phyloP scores from a whole-genome alignment of 2,329 filamentous ascomycete species.

The Neopestalotiopsis sp. region DNA sequence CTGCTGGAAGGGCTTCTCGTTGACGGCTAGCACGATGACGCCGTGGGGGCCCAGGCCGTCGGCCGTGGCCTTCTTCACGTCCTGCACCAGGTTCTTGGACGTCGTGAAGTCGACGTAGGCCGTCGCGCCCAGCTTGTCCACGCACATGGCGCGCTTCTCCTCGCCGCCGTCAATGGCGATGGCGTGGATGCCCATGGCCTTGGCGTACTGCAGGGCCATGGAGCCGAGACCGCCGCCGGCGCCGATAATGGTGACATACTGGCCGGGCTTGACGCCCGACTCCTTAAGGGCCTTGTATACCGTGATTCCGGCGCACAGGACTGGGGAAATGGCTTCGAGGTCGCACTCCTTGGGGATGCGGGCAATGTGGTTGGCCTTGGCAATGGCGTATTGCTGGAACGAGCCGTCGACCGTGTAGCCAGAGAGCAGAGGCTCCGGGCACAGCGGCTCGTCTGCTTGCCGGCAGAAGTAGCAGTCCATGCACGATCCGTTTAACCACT shows the following conservation, averaged over 20 bases:
- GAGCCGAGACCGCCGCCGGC: constrained; percentile 80
- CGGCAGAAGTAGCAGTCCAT: constrained; percentile 84
- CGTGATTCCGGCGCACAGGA: constrained; percentile 85
- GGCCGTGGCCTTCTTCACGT: constrained; percentile 80
- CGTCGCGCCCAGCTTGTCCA: constrained; percentile 71
- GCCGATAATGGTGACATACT: constrained; percentile 84
- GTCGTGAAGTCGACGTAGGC: constrained; percentile 81
- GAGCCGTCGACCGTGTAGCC: constrained; percentile 93
- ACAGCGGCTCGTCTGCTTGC: constrained; percentile 81
- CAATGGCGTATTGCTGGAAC: constrained; percentile 92
- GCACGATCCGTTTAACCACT: constrained; percentile 92
- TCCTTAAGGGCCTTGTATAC: constrained; percentile 94
- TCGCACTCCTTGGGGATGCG: constrained; percentile 78
- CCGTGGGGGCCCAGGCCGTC: constrained; percentile 87
- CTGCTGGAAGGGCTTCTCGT: constrained; percentile 95
- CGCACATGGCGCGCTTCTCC: constrained; percentile 77
- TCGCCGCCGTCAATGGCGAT: constrained; percentile 85
- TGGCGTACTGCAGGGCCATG: constrained; percentile 84
- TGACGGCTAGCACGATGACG: constrained; percentile 83
- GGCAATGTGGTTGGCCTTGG: constrained; percentile 84
- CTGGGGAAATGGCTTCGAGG: constrained; percentile 78
- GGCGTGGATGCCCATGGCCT: constrained; percentile 82
- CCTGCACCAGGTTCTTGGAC: constrained; percentile 78
- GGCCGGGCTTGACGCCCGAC: constrained; percentile 73
- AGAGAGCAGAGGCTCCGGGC: constrained; percentile 74